Base-by-base conservation (phyloP, 129 eudicot species). In the Daucus carota region DNA sequence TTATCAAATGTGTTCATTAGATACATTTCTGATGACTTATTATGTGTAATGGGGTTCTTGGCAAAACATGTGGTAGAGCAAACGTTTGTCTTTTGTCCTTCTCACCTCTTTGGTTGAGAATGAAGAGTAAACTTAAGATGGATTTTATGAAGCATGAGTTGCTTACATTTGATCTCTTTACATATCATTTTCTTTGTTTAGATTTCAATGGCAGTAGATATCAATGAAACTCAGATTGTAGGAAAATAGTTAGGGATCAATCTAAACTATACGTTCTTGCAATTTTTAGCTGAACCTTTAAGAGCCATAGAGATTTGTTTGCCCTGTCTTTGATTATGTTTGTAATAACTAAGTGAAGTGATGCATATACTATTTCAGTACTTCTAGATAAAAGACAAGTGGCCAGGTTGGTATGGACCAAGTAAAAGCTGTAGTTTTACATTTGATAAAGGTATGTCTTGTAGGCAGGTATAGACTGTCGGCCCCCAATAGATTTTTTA, bases 1-100 rank as follows among this genome's bases (percentile, higher is more conserved):
- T 82, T 75, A 66, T 46, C 79, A 70, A 76, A 62, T 76, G 40
- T 67, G 84, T 62, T 80, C 63, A 70, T 45, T 67, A 79, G 44
- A 60, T 79, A 77, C 78, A 73, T 80, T 81, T 79, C 79, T 75
- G 48, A 60, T 76, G 80, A 72, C 82, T 76, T 79, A 36, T 13
- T 18, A 29, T 74, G 47, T 77, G 80, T 77, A 45, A 78, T 79
- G 75, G 57, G 83, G 75, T 83, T 86, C 85, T 80, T 84, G 80
- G 79, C 84, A 82, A 82, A 76, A 80, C 87, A 81, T 88, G 81
- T 83, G 88, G 72, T 80, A 86, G 76, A 84, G 75, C 45, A 72
- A 83, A 85, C 78, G 70, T 57, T 66, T 79, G 63, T 79, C 79
- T 42, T 68, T 41, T 82, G 79, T 81, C 57, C 60, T 80, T 83